Conservation (phyloP, 2,329 filamentous ascomycete genomes). For the Cladosporium sp. region DNA sequence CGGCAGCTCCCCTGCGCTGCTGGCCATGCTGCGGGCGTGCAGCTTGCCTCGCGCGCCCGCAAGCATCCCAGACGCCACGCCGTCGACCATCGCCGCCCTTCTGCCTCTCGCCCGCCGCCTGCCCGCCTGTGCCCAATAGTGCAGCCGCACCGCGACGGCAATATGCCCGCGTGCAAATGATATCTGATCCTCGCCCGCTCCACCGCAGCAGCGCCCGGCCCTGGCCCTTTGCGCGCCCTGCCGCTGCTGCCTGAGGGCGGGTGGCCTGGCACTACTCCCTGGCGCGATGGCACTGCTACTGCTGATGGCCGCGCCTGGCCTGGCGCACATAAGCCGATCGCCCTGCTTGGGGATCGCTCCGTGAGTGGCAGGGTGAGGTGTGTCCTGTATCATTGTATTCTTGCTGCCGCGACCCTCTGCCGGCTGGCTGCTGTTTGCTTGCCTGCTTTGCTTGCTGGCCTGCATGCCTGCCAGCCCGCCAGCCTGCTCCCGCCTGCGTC, state of each 20-base stretch:
- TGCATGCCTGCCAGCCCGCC: not conserved
- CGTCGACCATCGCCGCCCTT: no score
- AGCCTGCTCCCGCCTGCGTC: not conserved
- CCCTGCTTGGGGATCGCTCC: constrained; percentile 1
- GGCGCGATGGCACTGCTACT: no score
- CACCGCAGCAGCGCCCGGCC: no score
- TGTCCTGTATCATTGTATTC: not conserved
- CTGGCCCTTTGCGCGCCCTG: no score
- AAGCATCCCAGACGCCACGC: constrained; percentile 2
- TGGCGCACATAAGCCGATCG: constrained; percentile 9
- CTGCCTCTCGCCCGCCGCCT: no score
- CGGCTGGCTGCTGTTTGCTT: not conserved
- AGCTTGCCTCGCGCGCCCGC: not conserved
- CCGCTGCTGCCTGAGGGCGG: no score
- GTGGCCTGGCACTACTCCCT: no score
- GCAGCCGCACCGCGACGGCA: no score
- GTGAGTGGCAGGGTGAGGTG: not conserved
- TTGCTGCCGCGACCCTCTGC: not conserved
- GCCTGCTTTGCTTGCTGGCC: not conserved
- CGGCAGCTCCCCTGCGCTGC: not conserved
- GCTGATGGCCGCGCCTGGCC: constrained; percentile 2
- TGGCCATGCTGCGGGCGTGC: constrained; percentile 7
- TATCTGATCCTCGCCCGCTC: no score
- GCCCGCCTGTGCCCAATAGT: no score
- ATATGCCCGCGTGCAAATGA: no score